phyloP scores from a whole-genome alignment of 352 stramenopile genomes.

The Pythium sukuiense region DNA sequence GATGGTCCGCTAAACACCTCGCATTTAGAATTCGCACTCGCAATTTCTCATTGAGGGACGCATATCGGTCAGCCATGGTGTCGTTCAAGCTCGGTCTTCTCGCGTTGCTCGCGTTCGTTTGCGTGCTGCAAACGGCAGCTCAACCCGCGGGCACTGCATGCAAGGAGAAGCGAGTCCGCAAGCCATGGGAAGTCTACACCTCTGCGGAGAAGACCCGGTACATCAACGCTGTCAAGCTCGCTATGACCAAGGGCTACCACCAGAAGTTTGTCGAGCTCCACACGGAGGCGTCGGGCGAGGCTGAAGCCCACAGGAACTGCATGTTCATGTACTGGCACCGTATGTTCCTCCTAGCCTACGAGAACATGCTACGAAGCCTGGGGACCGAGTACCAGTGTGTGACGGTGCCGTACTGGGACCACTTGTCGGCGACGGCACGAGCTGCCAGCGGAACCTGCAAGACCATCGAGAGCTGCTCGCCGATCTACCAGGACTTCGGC shows the following conservation, averaged over 20 bases:
- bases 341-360: conserved; percentile 27
- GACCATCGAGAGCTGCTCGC: conserved; percentile 27
- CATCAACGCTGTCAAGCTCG: conserved; percentile 21
- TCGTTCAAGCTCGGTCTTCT: too few relatives aligned
- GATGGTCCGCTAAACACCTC: too few relatives aligned
- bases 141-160: conserved; percentile 18
- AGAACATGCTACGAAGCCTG: conserved; percentile 34
- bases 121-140: neutral
- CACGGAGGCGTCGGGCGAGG: conserved; percentile 20
- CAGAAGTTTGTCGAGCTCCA: conserved; percentile 38
- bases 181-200: conserved; percentile 28
- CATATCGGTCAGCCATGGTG: too few relatives aligned
- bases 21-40: too few relatives aligned
- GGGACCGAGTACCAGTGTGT: conserved; percentile 22
- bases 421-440: conserved; percentile 16
- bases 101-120: too few relatives aligned
- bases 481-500: conserved; percentile 28
- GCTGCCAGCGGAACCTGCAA: conserved; percentile 11
- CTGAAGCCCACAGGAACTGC: conserved; percentile 27
- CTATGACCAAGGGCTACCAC: conserved; percentile 30
- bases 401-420: conserved; percentile 32
- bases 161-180: conserved; percentile 23
- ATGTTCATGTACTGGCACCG: conserved; percentile 40
- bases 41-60: too few relatives aligned
- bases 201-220: conserved; percentile 26